Evolutionary conservation across 2,329 filamentous ascomycete genomes (phyloP).

Genomic region (Nannizzia gypsea): DNA sequence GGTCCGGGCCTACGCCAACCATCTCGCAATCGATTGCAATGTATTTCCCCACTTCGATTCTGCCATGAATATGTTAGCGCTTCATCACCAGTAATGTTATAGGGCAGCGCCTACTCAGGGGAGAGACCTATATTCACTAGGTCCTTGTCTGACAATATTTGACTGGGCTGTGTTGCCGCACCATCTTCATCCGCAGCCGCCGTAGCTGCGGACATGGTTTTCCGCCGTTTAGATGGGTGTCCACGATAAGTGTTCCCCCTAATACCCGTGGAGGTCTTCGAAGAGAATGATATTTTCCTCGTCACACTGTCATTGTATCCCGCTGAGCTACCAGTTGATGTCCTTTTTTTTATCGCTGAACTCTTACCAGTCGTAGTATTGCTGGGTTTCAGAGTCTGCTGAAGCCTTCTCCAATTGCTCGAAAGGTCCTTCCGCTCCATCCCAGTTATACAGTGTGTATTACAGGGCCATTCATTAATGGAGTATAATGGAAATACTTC

Average conservation of each 20-base stretch:
- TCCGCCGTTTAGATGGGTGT: slow-evolving; percentile 7
- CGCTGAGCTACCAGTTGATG: slow-evolving; percentile 8
- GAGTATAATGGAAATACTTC: neutral
- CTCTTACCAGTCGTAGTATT: slow-evolving; percentile 19
- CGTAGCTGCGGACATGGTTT: slow-evolving; percentile 4
- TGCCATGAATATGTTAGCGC: slow-evolving; percentile 24
- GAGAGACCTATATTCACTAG: slow-evolving; percentile 54
- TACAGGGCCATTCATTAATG: neutral
- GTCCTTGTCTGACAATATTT: slow-evolving; percentile 20
- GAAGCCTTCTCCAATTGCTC: slow-evolving; percentile 42
- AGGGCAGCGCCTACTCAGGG: slow-evolving; percentile 22
- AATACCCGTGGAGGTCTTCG: neutral
- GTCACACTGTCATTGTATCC: slow-evolving; percentile 10
- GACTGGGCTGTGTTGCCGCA: neutral
- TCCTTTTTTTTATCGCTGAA: slow-evolving; percentile 10
- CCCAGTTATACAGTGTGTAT: slow-evolving; percentile 1
- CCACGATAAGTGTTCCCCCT: neutral
- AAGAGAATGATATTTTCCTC: slow-evolving; percentile 7
- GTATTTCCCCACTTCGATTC: slow-evolving; percentile 71
- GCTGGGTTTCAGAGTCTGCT: slow-evolving; percentile 31
- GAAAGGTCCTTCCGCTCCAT: slow-evolving; percentile 37
- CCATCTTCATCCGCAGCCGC: neutral
- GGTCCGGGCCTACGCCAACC: slow-evolving; percentile 63
- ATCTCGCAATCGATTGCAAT: slow-evolving; percentile 94
- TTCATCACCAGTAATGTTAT: neutral